These are phyloP conservation scores for Oryza glumipatula DNA, from an alignment of 176 grass and related monocot genomes.

Conservation along the genomic window DNA sequence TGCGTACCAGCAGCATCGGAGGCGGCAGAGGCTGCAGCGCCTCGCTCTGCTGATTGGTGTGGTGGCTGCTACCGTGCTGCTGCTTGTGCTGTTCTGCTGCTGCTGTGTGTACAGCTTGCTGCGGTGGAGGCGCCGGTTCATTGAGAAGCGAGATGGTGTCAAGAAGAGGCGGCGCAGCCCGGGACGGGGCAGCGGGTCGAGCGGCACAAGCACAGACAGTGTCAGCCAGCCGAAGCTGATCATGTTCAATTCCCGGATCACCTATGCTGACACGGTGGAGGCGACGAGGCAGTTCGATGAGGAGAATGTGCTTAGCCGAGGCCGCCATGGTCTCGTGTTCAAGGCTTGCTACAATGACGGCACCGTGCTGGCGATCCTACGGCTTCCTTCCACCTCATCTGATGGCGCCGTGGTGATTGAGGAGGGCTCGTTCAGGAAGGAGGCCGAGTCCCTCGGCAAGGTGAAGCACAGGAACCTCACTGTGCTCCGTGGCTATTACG, in stretches of 20 bases:
- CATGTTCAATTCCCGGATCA: conserved; percentile 94
- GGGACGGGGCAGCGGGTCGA: conserved; percentile 90
- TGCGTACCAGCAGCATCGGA: conserved; percentile 34
- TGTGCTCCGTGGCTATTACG: conserved; percentile 94
- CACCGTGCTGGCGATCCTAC: conserved; percentile 83
- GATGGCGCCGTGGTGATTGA: conserved; percentile 93
- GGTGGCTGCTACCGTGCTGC: conserved; percentile 47
- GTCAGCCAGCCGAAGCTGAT: conserved; percentile 73
- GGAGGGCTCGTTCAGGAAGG: conserved; percentile 92
- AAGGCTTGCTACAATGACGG: conserved; percentile 96
- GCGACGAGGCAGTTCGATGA: conserved; percentile 90
- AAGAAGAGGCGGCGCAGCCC: conserved; percentile 90
- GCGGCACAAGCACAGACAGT: conserved; percentile 62
- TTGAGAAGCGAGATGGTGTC: conserved; percentile 69
- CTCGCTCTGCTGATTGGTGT: conserved; percentile 66
- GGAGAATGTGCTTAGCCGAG: conserved; percentile 93
- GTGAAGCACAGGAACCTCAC: conserved; percentile 98
- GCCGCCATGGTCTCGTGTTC: conserved; percentile 94
- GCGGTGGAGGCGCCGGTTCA: conserved; percentile 71
- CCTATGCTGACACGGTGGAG: conserved; percentile 85
- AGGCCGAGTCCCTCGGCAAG: conserved; percentile 87
- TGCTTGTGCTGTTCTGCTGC: conserved; percentile 65
- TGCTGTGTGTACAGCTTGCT: conserved; percentile 73
- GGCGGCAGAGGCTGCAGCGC: conserved; percentile 53
- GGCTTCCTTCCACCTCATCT: conserved; percentile 80